Evolutionary conservation across 2,329 filamentous ascomycete species (phyloP), one percentile per base, ranked within the genome.

Genomic region (Aspergillus latus): DNA sequence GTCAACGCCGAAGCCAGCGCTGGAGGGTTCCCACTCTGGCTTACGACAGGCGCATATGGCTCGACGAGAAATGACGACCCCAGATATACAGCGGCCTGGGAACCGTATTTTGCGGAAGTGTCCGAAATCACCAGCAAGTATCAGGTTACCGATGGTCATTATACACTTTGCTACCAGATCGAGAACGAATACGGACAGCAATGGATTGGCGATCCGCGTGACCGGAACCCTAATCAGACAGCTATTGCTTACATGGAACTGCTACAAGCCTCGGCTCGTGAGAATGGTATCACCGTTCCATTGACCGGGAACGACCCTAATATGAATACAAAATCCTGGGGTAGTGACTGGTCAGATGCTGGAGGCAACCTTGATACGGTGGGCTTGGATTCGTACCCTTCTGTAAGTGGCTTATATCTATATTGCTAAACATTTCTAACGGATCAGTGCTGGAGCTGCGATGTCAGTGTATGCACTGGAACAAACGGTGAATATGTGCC

Each of bases 1-100:
- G 79, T 85, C 56, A 88, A 87, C 59, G 85, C 84, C 1, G 85
- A 87, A 65, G 77, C 83, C 2, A 85, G 82, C 59, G 83, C 80
- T 1, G 85, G 85, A 32, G 85, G 85, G 0, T 83, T 85, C 55
- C 83, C 85, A 0, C 72, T 84, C 1, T 88, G 84, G 83, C 68
- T 84, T 5, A 86, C 84, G 0, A 86, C 84, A 0, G 84, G 82
- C 59, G 55, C 69, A 72, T 62, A 74, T 73, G 40, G 68, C 1
- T 62, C 62, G n/a, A 58, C 69, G n/a, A 61, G 68, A 16, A 67
- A 71, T 37, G 63, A 71, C 51, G 68, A 71, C 46, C 62, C 66
- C 5, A 66, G 68, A 1, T 71, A 70, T 49, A 67, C 66, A 0
- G 64, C 61, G 13, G 69, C 69, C 1, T 71, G 67, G 67, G 64